Conservation (phyloP, 768 basidiomycete species). For the Russula lepida region DNA sequence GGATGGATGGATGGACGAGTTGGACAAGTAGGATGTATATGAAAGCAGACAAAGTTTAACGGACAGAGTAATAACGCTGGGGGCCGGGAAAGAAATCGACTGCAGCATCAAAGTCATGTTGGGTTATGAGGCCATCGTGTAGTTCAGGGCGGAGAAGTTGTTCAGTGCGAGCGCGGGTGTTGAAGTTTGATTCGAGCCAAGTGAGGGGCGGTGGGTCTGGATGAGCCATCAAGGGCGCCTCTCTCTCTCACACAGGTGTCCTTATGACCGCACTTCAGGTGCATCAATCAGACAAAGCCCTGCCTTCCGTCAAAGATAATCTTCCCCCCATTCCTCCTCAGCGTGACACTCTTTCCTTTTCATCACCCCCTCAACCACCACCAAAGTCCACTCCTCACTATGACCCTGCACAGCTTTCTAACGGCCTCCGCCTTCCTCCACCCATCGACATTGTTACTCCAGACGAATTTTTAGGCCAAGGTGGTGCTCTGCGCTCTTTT, state of each 20-base stretch:
- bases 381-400: slow-evolving; percentile 21
- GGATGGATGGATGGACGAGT: slow-evolving; percentile 3
- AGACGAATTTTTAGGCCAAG: slow-evolving; percentile 9
- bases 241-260: not conserved
- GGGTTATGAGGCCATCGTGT: slow-evolving; percentile 41
- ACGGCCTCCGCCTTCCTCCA: slow-evolving; percentile 16
- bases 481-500: not conserved
- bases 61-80: slow-evolving; percentile 39
- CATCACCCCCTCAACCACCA: not conserved
- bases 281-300: slow-evolving; percentile 22
- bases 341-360: not conserved
- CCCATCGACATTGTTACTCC: slow-evolving; percentile 14
- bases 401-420: not conserved
- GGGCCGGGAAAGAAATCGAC: slow-evolving; percentile 43
- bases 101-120: slow-evolving; percentile 50
- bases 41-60: not conserved
- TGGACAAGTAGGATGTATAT: slow-evolving; percentile 18
- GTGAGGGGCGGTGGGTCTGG: slow-evolving; percentile 20
- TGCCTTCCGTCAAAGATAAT: slow-evolving; percentile 26
- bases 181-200: slow-evolving; percentile 41
- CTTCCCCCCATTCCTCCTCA: slow-evolving; percentile 23
- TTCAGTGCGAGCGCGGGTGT: slow-evolving; percentile 34
- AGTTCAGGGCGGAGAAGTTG: slow-evolving; percentile 45
- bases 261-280: slow-evolving; percentile 15
- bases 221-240: not conserved